Evolutionary conservation across 2,329 filamentous ascomycete species (phyloP), one percentile per base, ranked within the genome.

Genomic region (Cercospora sojina): DNA sequence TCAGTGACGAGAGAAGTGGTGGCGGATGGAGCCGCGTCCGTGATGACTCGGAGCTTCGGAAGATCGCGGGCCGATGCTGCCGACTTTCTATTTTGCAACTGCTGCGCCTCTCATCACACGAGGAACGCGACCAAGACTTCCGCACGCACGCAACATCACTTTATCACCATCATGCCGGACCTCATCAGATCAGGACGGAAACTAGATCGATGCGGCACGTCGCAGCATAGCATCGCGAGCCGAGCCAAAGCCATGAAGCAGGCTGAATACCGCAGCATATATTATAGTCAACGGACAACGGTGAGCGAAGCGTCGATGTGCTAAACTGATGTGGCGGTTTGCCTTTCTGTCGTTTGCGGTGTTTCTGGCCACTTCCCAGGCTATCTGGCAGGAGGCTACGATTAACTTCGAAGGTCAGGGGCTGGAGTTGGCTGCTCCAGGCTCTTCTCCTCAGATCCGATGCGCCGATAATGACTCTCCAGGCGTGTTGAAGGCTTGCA

Each of bases 401-500:
- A 57, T 57, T 16, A 57, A 57, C 13, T 57, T 57, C 27, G 53
- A 57, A 10, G 53, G 53, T 3, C 5, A 57, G 4, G 53, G 53
- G 10, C 8, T 57, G 3, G 53, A 57, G n/a, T 57, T 57, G 31
- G 53, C 53, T 20, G 27, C 53, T 9, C n/a, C 27, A 5, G 27
- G 31, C 27, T 20, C 53, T 31, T 18, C 53, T 5, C 27, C 53
- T 18, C 53, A 57, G 12, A 57, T 57, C 13, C 18, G 4, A 35
- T 57, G 53, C 9, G 53, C 53, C 5, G 72, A 77, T 20, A 79
- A 85, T 64, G 89, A 91, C 67, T 90, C 86, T 81, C 88, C 87
- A 79, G 89, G 88, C 64, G 89, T 91, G 0, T 82, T 90, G 62
- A 84, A 89, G 27, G 88, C 87, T 5, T 89, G 88, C 0, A 82